These are phyloP conservation scores for Apiotrichum sp. DNA, from an alignment of 1,284 basidiomycete genomes.

Conservation along the genomic window DNA sequence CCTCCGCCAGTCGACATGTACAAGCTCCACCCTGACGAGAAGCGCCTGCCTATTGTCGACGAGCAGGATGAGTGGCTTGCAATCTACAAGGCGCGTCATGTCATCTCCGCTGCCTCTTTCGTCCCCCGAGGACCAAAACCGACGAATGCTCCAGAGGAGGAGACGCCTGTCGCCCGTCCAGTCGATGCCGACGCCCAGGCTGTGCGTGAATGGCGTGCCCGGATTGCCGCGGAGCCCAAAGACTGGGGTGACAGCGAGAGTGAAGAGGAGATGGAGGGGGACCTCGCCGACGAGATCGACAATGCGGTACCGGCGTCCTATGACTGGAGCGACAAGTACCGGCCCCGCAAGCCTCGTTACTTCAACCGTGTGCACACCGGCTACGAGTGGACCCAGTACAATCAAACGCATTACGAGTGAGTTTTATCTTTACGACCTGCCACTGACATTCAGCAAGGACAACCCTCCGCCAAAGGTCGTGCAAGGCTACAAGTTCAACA, in stretches of 20 bases:
- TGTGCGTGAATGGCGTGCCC: constrained; percentile 73
- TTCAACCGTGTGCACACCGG: constrained; percentile 99
- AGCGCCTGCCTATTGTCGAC: constrained; percentile 68
- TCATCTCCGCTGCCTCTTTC: constrained; percentile 73
- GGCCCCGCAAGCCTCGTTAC: constrained; percentile 96
- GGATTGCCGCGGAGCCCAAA: constrained; percentile 37
- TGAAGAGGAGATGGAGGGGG: constrained; percentile 62
- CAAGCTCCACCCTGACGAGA: constrained; percentile 65
- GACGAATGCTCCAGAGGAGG: not conserved
- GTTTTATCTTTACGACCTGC: constrained; percentile 32
- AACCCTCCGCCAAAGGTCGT: constrained; percentile 97
- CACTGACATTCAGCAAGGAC: constrained; percentile 54
- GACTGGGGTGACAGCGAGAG: constrained; percentile 49
- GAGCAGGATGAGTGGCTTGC: constrained; percentile 60
- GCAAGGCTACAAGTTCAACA: constrained; percentile 87
- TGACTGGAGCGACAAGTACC: constrained; percentile 98
- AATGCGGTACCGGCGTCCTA: constrained; percentile 54
- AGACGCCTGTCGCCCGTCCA: not conserved
- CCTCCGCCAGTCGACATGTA: constrained; percentile 65
- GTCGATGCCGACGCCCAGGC: constrained; percentile 60
- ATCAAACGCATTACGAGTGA: constrained; percentile 96
- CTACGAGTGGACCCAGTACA: constrained; percentile 99
- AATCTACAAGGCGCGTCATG: constrained; percentile 54
- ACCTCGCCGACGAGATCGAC: constrained; percentile 67
- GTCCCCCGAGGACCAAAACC: constrained; percentile 53